These are phyloP conservation scores for Yamadazyma aaseri DNA, from an alignment of 1,139 yeast species.

Conservation along the genomic window DNA sequence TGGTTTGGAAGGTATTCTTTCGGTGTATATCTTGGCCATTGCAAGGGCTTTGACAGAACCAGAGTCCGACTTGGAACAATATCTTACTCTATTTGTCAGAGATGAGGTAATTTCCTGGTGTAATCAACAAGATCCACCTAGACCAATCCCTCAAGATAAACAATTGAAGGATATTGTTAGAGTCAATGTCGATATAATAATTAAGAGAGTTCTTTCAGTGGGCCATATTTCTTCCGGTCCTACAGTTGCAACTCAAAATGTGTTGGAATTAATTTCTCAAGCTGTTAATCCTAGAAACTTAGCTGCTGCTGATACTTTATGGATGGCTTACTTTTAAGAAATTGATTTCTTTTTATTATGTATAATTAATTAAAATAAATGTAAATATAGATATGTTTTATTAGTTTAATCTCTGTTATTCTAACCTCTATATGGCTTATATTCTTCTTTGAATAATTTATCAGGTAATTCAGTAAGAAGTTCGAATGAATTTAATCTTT, in stretches of 20 bases:
- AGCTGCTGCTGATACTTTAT: conserved; percentile 88
- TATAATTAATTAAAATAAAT: no score
- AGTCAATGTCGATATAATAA: conserved; percentile 81
- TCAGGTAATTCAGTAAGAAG: background rate
- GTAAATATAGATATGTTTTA: conserved; percentile 1
- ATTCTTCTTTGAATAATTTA: conserved; percentile 1
- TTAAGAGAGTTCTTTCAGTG: conserved; percentile 64
- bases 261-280: conserved; percentile 85
- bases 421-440: conserved; percentile 2
- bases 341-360: no score
- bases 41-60: conserved; percentile 90
- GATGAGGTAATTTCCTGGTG: conserved; percentile 96
- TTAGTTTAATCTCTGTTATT: no score
- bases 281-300: conserved; percentile 95
- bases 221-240: conserved; percentile 78
- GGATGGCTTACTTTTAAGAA: conserved; percentile 92
- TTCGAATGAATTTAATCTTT: background rate
- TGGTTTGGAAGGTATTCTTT: conserved; percentile 85
- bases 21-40: conserved; percentile 80
- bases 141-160: conserved; percentile 68
- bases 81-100: conserved; percentile 85
- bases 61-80: conserved; percentile 84
- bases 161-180: conserved; percentile 86
- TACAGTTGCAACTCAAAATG: conserved; percentile 86
- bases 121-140: conserved; percentile 71